Conservation (phyloP, 345 rosid species). For the Euphorbia pulcherrima region DNA sequence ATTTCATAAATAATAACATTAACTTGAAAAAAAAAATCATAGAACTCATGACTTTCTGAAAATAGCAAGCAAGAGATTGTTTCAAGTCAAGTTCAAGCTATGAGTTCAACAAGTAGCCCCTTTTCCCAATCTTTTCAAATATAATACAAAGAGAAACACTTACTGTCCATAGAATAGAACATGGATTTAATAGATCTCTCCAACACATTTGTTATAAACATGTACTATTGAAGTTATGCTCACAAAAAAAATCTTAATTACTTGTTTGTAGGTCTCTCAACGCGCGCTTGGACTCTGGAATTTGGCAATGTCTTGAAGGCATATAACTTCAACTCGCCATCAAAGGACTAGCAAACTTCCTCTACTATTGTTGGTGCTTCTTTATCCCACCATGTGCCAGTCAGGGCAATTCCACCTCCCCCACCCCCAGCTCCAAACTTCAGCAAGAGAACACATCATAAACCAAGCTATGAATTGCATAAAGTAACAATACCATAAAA, state of each 20-base stretch:
- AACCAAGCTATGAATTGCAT: constrained; percentile 8
- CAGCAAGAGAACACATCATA: constrained; percentile 2
- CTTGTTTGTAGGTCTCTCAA: constrained; percentile 74
- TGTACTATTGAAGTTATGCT: background rate
- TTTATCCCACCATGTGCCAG: constrained; percentile 87
- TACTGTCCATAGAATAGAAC: background rate
- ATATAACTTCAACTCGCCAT: constrained; percentile 64
- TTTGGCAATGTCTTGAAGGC: constrained; percentile 70
- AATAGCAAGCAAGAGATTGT: background rate
- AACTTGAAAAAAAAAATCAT: background rate
- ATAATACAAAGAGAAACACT: background rate
- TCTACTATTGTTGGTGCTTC: constrained; percentile 64
- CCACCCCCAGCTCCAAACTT: constrained; percentile 84
- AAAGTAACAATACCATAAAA: background rate
- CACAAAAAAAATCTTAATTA: constrained; percentile 31
- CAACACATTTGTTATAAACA: background rate
- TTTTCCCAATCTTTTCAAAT: background rate
- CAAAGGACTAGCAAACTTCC: constrained; percentile 51
- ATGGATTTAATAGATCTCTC: background rate
- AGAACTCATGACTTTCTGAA: background rate
- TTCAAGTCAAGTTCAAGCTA: background rate
- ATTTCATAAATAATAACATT: background rate
- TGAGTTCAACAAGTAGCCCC: background rate
- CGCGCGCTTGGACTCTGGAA: constrained; percentile 66
- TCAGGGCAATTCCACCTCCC: constrained; percentile 80